phyloP scores from a whole-genome alignment of 257 asterid species.

The Leptodermis oblonga region DNA sequence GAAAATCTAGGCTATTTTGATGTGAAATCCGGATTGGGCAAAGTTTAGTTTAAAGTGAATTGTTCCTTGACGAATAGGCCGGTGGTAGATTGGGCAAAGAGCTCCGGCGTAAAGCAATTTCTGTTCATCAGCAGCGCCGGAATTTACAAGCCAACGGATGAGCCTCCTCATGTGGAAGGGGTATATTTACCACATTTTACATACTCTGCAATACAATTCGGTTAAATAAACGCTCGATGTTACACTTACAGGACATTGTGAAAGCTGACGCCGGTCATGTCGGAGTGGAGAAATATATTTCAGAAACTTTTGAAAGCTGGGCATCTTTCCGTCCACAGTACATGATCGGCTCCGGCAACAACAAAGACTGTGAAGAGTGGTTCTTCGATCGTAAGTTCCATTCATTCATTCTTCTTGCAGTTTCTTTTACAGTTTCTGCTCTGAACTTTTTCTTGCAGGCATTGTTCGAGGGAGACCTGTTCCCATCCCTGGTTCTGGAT shows the following conservation, averaged over 20 bases:
- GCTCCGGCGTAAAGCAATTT: slow-evolving; percentile 68
- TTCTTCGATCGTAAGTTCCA: slow-evolving; percentile 84
- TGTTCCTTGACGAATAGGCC: slow-evolving; percentile 47
- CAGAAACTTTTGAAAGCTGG: slow-evolving; percentile 68
- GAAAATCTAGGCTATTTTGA: neutral
- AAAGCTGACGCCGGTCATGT: slow-evolving; percentile 95
- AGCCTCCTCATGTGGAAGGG: slow-evolving; percentile 98
- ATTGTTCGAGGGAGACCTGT: slow-evolving; percentile 81
- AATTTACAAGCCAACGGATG: slow-evolving; percentile 84
- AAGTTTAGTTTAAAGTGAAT: slow-evolving; percentile 5
- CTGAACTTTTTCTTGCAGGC: slow-evolving; percentile 38
- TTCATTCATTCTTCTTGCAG: neutral
- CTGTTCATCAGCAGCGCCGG: slow-evolving; percentile 95
- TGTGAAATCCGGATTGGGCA: neutral
- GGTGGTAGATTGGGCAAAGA: slow-evolving; percentile 94
- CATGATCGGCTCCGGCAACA: slow-evolving; percentile 96
- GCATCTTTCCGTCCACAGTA: slow-evolving; percentile 88
- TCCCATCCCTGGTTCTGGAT: slow-evolving; percentile 86
- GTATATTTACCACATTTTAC: slow-evolving; percentile 36
- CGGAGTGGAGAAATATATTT: slow-evolving; percentile 74
- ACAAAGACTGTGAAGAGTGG: slow-evolving; percentile 99
- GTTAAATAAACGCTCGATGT: slow-evolving; percentile 11
- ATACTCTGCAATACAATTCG: slow-evolving; percentile 3
- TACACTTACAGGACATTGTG: slow-evolving; percentile 58
- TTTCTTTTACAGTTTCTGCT: slow-evolving; percentile 6